Base-by-base conservation (phyloP, 495 filamentous ascomycete species). In the Aspergillus nidulans region DNA sequence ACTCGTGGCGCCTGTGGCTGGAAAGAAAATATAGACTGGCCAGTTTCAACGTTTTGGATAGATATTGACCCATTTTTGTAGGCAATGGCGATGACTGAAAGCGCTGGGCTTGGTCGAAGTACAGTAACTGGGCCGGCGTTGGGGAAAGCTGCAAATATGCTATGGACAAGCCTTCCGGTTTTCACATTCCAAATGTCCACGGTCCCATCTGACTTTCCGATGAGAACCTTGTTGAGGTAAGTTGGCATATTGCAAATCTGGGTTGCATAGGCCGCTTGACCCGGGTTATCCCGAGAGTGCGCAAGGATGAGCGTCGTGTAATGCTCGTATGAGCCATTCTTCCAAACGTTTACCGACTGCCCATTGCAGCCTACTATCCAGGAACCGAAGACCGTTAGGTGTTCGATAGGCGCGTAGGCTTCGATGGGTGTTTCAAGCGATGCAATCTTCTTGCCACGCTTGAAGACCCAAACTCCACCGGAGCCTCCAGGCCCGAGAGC, bases 161-260 rank as follows among this genome's bases (percentile, higher is more conserved):
- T 91, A 65, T 97, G 88, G 23, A 99, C 78, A 24, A 95, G 77
- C 64, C 91, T 95, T 16, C 89, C 90, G 18, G 87, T 92, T 65
- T 86, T 91, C 49, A 97, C 71, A 65, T 99, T 99, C 95, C 95
- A 97, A 49, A 99, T 92, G 64, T 97, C 92, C 18, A 97, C 82
- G 66, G 80, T 83, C n/a, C 95, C 94, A 65, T 97, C 90, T 54
- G 76, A 78, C 55, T 89, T 83, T 5, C 90, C 94, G 30, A 88
- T 86, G 51, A 97, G 89, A 25, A 99, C 78, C 70, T 99, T 99
- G 76, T 97, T 99, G 21, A 97, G 72, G 69, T 87, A 97, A 1
- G 92, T 96, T 13, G 91, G 90, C 86, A 96, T 88, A 63, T 81
- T 92, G 64, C 79, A 84, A 43, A 95, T 77, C 28, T 83, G 78